A percentile compares a stretch with the other conserved stretches of the same genome.
Evolutionary conservation across 2,329 filamentous ascomycete genomes (phyloP).

Genomic region (Lojkania enalia): DNA sequence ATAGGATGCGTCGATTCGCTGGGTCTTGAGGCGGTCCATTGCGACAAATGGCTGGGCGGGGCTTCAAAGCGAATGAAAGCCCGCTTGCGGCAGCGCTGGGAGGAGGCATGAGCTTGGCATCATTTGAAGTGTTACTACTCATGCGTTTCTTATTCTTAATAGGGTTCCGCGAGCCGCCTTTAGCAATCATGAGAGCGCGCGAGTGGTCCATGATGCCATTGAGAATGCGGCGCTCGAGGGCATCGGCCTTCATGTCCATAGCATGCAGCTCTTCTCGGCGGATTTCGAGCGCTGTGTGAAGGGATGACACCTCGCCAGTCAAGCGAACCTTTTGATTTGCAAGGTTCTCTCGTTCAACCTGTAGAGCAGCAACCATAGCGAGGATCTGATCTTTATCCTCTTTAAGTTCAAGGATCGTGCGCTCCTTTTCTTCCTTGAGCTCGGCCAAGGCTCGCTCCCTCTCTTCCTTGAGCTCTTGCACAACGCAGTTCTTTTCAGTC

Average conservation of each 20-base stretch:
- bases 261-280: conserved; percentile 87
- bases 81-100: conserved; percentile 42
- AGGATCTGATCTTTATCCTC: conserved; percentile 52
- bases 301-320: conserved; percentile 81
- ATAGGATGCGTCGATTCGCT: conserved; percentile 74
- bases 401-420: conserved; percentile 37
- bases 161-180: conserved; percentile 52
- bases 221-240: conserved; percentile 86
- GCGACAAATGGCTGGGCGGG: conserved; percentile 47
- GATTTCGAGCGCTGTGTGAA: conserved; percentile 87
- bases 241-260: conserved; percentile 88
- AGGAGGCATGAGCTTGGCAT: conserved; percentile 40
- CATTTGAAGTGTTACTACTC: conserved; percentile 36
- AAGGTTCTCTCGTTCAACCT: conserved; percentile 74
- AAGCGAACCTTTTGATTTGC: conserved; percentile 77
- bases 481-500: conserved; percentile 47
- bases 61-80: conserved; percentile 55
- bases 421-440: conserved; percentile 40
- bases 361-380: conserved; percentile 61
- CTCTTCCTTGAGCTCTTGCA: conserved; percentile 44
- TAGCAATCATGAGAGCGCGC: conserved; percentile 80
- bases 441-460: conserved; percentile 42
- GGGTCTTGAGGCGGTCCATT: conserved; percentile 44
- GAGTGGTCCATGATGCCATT: conserved; percentile 97
- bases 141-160: conserved; percentile 40